Percentiles rank a stretch among this genome's conserved stretches.
These are phyloP conservation scores for Colletotrichum truncatum DNA, from an alignment of 2,329 filamentous ascomycete genomes.

Conservation along the genomic window DNA sequence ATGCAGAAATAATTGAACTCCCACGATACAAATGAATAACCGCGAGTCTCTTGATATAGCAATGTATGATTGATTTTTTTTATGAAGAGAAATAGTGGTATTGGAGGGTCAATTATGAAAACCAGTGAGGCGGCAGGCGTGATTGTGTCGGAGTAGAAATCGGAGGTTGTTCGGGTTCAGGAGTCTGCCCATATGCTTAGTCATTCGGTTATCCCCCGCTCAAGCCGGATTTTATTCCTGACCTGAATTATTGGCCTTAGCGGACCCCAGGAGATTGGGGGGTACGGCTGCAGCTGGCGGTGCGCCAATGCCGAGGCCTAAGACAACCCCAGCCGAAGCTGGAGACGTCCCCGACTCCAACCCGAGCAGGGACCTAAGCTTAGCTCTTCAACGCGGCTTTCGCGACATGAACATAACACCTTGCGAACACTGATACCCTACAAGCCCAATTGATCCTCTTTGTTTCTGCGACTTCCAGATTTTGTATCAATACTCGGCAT, in stretches of 20 bases:
- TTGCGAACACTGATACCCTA: not conserved
- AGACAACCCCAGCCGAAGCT: constrained; percentile 27
- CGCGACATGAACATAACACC: constrained; percentile 2
- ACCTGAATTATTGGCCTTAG: not conserved
- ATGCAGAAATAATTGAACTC: too few species aligned
- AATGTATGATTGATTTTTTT: too few species aligned
- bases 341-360: constrained; percentile 17
- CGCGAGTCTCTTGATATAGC: too few species aligned
- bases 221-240: not conserved
- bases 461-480: not conserved
- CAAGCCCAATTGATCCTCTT: constrained; percentile 1
- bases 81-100: too few species aligned
- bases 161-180: constrained; percentile 10
- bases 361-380: constrained; percentile 8
- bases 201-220: constrained; percentile 10
- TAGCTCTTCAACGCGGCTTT: constrained; percentile 16
- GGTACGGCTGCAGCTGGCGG: constrained; percentile 18
- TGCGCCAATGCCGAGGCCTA: constrained; percentile 30
- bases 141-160: not conserved
- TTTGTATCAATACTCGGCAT: not conserved
- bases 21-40: too few species aligned
- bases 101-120: too few species aligned
- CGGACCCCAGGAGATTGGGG: constrained; percentile 4
- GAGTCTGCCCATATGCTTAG: constrained; percentile 1
- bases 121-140: too few species aligned